Evolutionary conservation across 139 green algal genomes (phyloP).

Genomic region (Coelastrella sp.): DNA sequence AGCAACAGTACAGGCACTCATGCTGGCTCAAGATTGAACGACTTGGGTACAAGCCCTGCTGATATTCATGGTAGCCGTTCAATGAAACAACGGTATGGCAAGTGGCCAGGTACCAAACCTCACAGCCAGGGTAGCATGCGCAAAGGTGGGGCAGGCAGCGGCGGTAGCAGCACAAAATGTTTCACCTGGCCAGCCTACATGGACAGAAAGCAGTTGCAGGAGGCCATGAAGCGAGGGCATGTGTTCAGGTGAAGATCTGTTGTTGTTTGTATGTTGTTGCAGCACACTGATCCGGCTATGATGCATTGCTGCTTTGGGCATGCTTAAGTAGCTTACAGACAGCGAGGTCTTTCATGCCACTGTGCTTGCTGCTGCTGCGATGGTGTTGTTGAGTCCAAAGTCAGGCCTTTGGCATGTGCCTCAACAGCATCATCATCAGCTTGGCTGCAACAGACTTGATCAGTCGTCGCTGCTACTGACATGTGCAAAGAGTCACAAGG

Average conservation of each 20-base stretch:
- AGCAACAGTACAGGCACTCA: not conserved
- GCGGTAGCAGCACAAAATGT: not conserved
- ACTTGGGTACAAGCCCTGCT: not conserved
- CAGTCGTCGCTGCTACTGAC: too few species aligned
- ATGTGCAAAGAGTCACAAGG: too few species aligned
- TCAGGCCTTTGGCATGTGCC: too few species aligned
- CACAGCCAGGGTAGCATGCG: not conserved
- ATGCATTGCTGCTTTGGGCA: not conserved
- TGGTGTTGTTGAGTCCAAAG: too few species aligned
- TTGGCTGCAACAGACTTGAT: too few species aligned
- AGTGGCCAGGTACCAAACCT: slow-evolving; percentile 30
- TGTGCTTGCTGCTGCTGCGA: too few species aligned
- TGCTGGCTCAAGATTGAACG: too few species aligned
- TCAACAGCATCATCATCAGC: not conserved
- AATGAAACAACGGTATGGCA: slow-evolving; percentile 17
- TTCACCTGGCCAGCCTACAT: slow-evolving; percentile 43
- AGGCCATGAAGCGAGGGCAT: slow-evolving; percentile 35
- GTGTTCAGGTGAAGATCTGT: slow-evolving; percentile 23
- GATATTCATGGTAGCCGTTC: not conserved
- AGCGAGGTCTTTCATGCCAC: too few species aligned
- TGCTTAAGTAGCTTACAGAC: too few species aligned
- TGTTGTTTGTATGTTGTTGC: not conserved
- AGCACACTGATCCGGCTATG: too few species aligned
- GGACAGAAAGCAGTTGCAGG: slow-evolving; percentile 26
- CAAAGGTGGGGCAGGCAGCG: not conserved